A percentile compares a stretch with the other conserved stretches of the same genome.
Conservation (phyloP, 768 basidiomycete genomes). For the Rhizopogon vulgaris region DNA sequence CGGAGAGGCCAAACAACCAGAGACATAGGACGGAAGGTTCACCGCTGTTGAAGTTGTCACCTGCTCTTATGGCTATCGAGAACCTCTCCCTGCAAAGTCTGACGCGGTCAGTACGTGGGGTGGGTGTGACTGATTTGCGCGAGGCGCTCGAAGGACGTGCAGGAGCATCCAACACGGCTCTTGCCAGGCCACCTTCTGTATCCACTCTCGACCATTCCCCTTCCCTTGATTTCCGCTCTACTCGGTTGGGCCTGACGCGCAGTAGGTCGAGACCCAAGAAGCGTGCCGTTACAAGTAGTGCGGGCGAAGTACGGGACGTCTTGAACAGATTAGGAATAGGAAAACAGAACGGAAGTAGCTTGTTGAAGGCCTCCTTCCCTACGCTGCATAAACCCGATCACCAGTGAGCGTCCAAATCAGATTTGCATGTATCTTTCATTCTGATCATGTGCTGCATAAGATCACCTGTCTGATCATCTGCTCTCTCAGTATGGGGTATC, state of each 20-base stretch:
- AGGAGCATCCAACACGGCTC: constrained; percentile 73
- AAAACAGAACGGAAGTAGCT: constrained; percentile 51
- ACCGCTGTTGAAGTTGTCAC: constrained; percentile 74
- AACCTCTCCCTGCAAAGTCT: constrained; percentile 86
- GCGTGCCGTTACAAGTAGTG: constrained; percentile 40
- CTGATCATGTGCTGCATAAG: neutral
- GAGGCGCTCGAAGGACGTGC: constrained; percentile 85
- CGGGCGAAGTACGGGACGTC: constrained; percentile 75
- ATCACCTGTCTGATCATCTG: constrained; percentile 1
- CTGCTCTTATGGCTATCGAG: constrained; percentile 85
- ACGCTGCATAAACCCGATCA: constrained; percentile 40
- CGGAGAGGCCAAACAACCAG: constrained; percentile 46
- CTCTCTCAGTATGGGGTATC: neutral
- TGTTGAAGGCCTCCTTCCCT: constrained; percentile 71
- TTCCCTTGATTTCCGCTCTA: constrained; percentile 36
- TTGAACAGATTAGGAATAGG: constrained; percentile 80
- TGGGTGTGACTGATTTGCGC: constrained; percentile 83
- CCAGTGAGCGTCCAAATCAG: constrained; percentile 23
- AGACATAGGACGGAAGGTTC: constrained; percentile 68
- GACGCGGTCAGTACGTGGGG: constrained; percentile 67
- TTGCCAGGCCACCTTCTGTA: constrained; percentile 64
- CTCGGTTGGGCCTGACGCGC: constrained; percentile 39
- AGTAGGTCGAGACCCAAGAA: constrained; percentile 55
- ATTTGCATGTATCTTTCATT: constrained; percentile 1
- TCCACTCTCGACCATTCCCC: constrained; percentile 72